These are phyloP conservation scores for Rhododendron williamsianum DNA, from an alignment of 148 eudicot genomes.

Conservation along the genomic window DNA sequence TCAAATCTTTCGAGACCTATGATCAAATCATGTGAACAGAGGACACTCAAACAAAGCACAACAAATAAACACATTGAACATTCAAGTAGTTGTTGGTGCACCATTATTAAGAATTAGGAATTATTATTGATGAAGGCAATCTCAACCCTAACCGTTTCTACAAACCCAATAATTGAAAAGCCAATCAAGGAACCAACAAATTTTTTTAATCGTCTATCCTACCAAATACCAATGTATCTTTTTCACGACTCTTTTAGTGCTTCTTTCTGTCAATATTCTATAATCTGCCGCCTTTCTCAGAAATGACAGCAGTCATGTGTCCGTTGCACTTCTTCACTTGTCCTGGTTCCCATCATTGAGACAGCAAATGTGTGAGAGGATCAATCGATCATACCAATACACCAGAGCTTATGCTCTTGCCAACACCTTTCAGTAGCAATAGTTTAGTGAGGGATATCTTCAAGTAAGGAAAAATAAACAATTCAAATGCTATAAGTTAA, in stretches of 20 bases:
- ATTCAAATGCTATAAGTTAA: neutral
- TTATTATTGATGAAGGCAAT: neutral
- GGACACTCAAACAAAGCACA: neutral
- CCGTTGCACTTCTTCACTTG: neutral
- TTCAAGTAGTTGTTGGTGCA: neutral
- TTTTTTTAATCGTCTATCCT: neutral
- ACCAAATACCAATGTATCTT: neutral
- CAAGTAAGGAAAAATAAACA: neutral
- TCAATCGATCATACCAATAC: conserved; percentile 23
- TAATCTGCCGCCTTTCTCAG: neutral
- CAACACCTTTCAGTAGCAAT: conserved; percentile 18
- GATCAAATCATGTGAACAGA: neutral
- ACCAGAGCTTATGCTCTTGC: conserved; percentile 13
- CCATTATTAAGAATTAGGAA: neutral
- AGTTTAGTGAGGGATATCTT: neutral
- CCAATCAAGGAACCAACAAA: neutral
- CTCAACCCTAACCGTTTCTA: neutral
- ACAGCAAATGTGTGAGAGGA: conserved; percentile 14
- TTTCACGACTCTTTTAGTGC: neutral
- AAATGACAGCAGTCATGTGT: neutral
- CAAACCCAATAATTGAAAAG: neutral
- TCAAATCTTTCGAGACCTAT: conserved; percentile 49
- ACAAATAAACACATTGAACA: neutral
- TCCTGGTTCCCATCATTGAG: neutral
- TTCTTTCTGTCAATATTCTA: neutral